Conservation (phyloP, 805 yeast species). For the Hanseniaspora taiwanica region DNA sequence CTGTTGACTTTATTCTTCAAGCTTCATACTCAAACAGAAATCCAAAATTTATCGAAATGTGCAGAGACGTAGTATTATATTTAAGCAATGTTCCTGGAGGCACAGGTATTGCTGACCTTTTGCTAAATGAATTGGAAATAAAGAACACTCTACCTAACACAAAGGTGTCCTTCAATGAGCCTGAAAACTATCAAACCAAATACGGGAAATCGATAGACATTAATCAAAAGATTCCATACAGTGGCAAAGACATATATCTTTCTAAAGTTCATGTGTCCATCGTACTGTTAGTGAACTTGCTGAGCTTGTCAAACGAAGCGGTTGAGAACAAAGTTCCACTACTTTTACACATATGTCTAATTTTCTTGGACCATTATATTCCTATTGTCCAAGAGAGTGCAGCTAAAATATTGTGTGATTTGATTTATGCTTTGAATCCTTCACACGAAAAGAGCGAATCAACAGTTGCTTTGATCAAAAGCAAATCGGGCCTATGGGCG, state of each 20-base stretch:
- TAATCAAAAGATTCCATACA: constrained; percentile 38
- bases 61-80: constrained; percentile 72
- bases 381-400: constrained; percentile 79
- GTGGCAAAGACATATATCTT: constrained; percentile 59
- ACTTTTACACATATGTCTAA: constrained; percentile 65
- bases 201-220: constrained; percentile 73
- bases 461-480: constrained; percentile 45
- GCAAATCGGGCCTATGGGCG: constrained; percentile 50
- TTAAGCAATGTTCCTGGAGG: constrained; percentile 43
- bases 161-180: constrained; percentile 23
- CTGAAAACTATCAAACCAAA: constrained; percentile 23
- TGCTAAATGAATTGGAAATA: constrained; percentile 66
- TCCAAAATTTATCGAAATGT: constrained; percentile 60
- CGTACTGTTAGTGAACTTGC: constrained; percentile 70
- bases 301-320: constrained; percentile 53
- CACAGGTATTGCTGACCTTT: constrained; percentile 40
- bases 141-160: constrained; percentile 77
- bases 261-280: constrained; percentile 81
- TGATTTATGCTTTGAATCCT: constrained; percentile 49
- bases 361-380: constrained; percentile 77
- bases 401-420: constrained; percentile 54
- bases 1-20: constrained; percentile 54
- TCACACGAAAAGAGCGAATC: constrained; percentile 40
- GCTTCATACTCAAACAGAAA: constrained; percentile 59
- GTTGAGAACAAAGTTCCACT: constrained; percentile 51